Evolutionary conservation across 1,139 yeast species (phyloP), one percentile per base, ranked within the genome.

Genomic region (Pichia sp.): DNA sequence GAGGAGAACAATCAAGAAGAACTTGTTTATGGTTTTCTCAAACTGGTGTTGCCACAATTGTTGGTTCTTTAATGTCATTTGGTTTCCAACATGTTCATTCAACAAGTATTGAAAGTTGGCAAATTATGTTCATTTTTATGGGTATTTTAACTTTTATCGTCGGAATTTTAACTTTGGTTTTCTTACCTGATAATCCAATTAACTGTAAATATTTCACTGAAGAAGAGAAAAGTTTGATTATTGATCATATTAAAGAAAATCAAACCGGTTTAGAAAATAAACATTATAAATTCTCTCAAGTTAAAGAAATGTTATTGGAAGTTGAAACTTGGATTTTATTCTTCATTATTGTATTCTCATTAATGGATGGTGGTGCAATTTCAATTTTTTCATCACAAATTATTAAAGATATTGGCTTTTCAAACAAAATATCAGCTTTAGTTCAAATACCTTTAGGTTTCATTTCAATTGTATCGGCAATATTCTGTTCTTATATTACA

Each of bases 331-430:
- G 60, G 58, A 45, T 52, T 7, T 30, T 53, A 48, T 54, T 48
- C 44, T 56, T 72, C 18, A 64, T 73, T 66, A 56, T 74, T 61
- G 41, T 72, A 54, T 62, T 72, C 62, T 66, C 65, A 60, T 70
- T 62, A 61, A 69, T 73, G 51, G 71, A 73, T 25, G 73, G 74
- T 47, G 77, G 77, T 51, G 74, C 77, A 4, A 67, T 75, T 41
- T 70, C 73, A 44, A 72, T 73, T 18, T 74, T 74, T 56, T 76
- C 80, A 14, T 70, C 74, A 19, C 74, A 79, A 28, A 69, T 79
- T 42, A 68, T 79, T 22, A 70, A 68, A 48, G 73, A 74, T 47
- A 71, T 79, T 53, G 80, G 79, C 0, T 80, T 68, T 58, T 60
- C 68, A 27, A 61, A 65, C 34, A 61, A 66, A 45, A 58, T 69